These are phyloP conservation scores for Xanthoparmelia taractica DNA, from an alignment of 495 filamentous ascomycete genomes.

Conservation along the genomic window DNA sequence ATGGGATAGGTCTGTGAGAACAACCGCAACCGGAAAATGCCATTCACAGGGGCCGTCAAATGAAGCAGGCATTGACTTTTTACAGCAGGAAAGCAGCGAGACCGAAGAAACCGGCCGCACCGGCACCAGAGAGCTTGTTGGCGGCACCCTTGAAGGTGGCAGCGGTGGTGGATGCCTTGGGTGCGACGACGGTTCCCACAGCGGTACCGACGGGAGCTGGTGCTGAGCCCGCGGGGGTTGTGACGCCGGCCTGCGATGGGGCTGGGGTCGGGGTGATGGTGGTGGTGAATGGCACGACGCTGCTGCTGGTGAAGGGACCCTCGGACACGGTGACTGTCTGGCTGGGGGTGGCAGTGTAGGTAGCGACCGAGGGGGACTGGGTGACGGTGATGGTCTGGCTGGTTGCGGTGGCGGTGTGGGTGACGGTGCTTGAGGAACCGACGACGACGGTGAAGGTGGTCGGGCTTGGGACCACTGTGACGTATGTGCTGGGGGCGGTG, in stretches of 20 bases:
- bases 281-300: conserved; percentile 11
- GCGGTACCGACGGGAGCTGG: conserved; percentile 2
- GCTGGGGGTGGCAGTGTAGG: conserved; percentile 20
- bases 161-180: conserved; percentile 19
- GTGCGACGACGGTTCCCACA: conserved; percentile 2
- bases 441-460: not conserved
- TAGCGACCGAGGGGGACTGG: conserved; percentile 8
- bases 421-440: conserved; percentile 5
- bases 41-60: not conserved
- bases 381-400: conserved; percentile 23
- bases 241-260: not conserved
- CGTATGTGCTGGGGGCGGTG: conserved; percentile 15
- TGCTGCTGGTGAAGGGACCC: conserved; percentile 18
- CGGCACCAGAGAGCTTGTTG: conserved; percentile 30
- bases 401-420: conserved; percentile 13
- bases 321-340: conserved; percentile 22
- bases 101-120: conserved; percentile 32
- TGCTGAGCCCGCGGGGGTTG: conserved; percentile 4
- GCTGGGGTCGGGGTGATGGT: conserved; percentile 15
- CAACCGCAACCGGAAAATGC: not conserved
- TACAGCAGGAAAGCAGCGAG: conserved; percentile 37
- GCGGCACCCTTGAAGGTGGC: conserved; percentile 26
- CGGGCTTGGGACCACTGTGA: not conserved
- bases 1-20: not conserved
- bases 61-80: conserved; percentile 1